Conservation (phyloP, 2,329 filamentous ascomycete genomes). For the Alternaria sp. region DNA sequence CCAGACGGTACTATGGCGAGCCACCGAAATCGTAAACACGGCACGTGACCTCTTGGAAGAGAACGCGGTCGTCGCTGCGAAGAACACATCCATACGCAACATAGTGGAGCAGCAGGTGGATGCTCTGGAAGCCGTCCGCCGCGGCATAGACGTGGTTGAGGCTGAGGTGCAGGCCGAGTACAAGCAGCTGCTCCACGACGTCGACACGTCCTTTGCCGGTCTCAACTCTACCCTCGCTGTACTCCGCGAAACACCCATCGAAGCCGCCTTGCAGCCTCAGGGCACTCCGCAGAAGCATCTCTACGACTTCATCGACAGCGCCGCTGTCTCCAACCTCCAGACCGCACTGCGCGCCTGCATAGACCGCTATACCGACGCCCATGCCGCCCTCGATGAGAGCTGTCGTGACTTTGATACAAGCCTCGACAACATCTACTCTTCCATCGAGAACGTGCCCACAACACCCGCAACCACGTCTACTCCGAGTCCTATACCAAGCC, state of each 20-base stretch:
- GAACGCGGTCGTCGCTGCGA: slow-evolving; percentile 71
- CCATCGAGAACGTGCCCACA: slow-evolving; percentile 44
- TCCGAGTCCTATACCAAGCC: slow-evolving; percentile 53
- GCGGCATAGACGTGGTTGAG: slow-evolving; percentile 54
- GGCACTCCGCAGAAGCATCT: slow-evolving; percentile 64
- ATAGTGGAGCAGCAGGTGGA: slow-evolving; percentile 56
- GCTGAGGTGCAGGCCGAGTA: slow-evolving; percentile 55
- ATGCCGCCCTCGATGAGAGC: slow-evolving; percentile 63
- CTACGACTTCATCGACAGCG: slow-evolving; percentile 79
- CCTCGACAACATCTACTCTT: slow-evolving; percentile 56
- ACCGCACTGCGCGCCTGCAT: slow-evolving; percentile 75
- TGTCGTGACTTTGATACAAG: slow-evolving; percentile 77
- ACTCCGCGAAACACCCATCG: slow-evolving; percentile 70
- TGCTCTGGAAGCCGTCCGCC: slow-evolving; percentile 53
- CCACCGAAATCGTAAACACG: slow-evolving; percentile 82
- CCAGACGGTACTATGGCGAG: slow-evolving; percentile 81
- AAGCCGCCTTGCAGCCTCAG: slow-evolving; percentile 67
- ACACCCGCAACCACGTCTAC: slow-evolving; percentile 41
- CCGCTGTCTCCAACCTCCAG: slow-evolving; percentile 70
- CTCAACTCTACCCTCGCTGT: slow-evolving; percentile 72
- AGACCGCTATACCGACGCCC: slow-evolving; percentile 73
- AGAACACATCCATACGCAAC: slow-evolving; percentile 54
- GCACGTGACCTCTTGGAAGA: slow-evolving; percentile 81
- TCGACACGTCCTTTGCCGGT: slow-evolving; percentile 72
- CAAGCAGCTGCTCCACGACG: slow-evolving; percentile 65